Percentiles rank a stretch among this genome's conserved stretches.
These are phyloP conservation scores for Oleoguttula mirabilis DNA, from an alignment of 495 filamentous ascomycete species.

Conservation along the genomic window DNA sequence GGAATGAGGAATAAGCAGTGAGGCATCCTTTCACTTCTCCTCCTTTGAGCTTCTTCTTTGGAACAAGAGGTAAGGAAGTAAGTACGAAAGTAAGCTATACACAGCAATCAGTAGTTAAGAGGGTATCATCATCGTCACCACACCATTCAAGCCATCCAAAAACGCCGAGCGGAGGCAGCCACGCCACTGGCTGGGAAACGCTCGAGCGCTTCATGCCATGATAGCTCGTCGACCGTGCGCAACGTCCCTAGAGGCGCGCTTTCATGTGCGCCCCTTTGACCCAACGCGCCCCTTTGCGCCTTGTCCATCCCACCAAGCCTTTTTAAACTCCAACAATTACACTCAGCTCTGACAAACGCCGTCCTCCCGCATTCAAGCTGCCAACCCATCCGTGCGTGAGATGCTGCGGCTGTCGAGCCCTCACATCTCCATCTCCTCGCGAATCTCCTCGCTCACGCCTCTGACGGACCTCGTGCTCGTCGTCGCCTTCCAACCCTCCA, in stretches of 20 bases:
- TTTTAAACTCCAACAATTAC: not conserved
- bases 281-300: not conserved
- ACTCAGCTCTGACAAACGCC: not conserved
- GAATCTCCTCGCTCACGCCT: constrained; percentile 10
- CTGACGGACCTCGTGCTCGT: not conserved
- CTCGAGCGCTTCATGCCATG: not conserved
- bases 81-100: no score
- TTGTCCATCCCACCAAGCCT: not conserved
- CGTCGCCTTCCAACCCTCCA: not conserved
- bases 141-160: not conserved
- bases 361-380: not conserved
- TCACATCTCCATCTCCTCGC: constrained; percentile 9
- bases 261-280: not conserved
- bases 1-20: no score
- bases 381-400: not conserved
- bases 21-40: no score
- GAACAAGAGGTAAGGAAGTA: no score
- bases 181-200: not conserved
- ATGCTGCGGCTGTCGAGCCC: not conserved
- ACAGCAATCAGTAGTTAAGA: no score
- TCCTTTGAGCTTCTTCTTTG: no score
- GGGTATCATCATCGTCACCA: not conserved
- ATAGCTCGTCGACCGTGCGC: no score
- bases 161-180: not conserved
- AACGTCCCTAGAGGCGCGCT: no score